A percentile compares a stretch with the other conserved stretches of the same genome.
These are phyloP conservation scores for Debaryomycetaceae sp. DNA, from an alignment of 1,139 yeast genomes.

Conservation along the genomic window DNA sequence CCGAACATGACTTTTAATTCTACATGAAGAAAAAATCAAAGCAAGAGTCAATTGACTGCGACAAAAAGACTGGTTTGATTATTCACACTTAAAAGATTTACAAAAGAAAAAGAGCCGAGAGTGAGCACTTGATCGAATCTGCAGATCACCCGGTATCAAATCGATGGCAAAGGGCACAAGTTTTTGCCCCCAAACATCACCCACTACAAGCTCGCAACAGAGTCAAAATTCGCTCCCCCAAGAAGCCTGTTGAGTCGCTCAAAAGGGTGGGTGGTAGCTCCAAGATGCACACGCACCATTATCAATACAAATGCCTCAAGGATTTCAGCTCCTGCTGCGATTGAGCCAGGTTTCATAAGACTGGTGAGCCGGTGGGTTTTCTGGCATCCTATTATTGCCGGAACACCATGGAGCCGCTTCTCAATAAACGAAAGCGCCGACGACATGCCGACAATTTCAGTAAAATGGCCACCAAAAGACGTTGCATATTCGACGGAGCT, in stretches of 20 bases:
- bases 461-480: constrained; percentile 8
- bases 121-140: no score
- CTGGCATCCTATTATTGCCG: constrained; percentile 5
- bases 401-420: constrained; percentile 5
- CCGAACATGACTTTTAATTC: no score
- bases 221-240: background rate
- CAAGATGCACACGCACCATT: background rate
- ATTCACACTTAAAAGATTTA: no score
- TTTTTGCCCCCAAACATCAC: no score
- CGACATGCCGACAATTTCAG: constrained; percentile 8
- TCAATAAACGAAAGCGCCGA: constrained; percentile 9
- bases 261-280: background rate
- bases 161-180: no score
- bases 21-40: no score
- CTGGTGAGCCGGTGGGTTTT: constrained; percentile 12
- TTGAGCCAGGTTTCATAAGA: constrained; percentile 7
- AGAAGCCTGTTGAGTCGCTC: background rate
- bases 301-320: background rate
- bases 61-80: no score
- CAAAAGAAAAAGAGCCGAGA: no score
- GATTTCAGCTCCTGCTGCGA: background rate
- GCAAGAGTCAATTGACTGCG: no score
- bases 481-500: constrained; percentile 9
- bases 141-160: no score
- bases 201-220: no score